Base-by-base conservation (phyloP, 495 filamentous ascomycete species). In the Penicillium flavigenum region DNA sequence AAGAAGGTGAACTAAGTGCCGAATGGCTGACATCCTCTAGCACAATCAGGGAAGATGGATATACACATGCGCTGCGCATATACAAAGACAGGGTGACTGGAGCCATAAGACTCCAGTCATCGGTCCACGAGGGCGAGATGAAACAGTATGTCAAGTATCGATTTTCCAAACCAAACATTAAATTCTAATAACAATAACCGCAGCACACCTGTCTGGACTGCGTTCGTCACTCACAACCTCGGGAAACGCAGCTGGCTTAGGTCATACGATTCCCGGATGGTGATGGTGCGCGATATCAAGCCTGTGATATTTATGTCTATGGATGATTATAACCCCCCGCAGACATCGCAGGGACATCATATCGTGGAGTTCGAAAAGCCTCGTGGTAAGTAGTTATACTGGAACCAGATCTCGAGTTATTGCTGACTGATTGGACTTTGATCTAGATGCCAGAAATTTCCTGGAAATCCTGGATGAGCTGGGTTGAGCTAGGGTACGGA, bases 131-230 rank as follows among this genome's bases (percentile, higher is more conserved):
- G 36, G 74, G 77, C 6, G 66, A 72, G 2, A 72, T 74, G 71
- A 69, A 72, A 51, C 66, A 67, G 76, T 79, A 68, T 59, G 59
- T 32, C 47, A n/a, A 41, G n/a, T 8, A 14, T 44, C 5, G 14
- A 22, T 11, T 10, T n/a, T n/a, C 38, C 45, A 47, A n/a, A 39
- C 5, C 14, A 14, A 12, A 11, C 11, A 14, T 34, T 41, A 26
- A 43, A 26, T 50, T 46, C 22, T 62, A 9, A 50, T 54, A 32
- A 34, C 24, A 31, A 5, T 17, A 4, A 34, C 44, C 19, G 36
- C 56, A 81, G 77, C 20, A 70, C 74, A 2, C 88, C 88, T 0
- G 82, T 90, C 20, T 92, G 88, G 88, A 90, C 86, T 5, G 87
- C 88, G 1, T 92, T 90, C 61, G 83, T 90, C 31, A 89, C 87